Evolutionary conservation across 257 asterid genomes (phyloP).

Genomic region (Sherardia arvensis): DNA sequence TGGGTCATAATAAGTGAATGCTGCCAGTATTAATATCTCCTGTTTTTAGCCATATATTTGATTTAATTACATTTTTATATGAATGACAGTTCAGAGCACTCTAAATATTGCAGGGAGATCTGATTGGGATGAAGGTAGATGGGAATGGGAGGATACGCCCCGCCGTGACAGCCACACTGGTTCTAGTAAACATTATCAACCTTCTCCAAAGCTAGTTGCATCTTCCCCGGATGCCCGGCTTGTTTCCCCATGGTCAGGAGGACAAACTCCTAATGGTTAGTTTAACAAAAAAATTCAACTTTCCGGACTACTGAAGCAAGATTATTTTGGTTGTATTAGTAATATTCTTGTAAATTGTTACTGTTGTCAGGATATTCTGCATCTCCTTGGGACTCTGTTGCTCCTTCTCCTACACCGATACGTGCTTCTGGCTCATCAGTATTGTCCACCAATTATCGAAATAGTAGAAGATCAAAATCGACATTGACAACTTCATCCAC

Average conservation of each 20-base stretch:
- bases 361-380: slow-evolving; percentile 17
- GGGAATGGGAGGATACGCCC: slow-evolving; percentile 97
- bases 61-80: not conserved
- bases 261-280: slow-evolving; percentile 63
- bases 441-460: slow-evolving; percentile 62
- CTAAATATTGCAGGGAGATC: slow-evolving; percentile 50
- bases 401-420: slow-evolving; percentile 89
- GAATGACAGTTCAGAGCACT: not conserved
- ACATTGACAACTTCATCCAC: slow-evolving; percentile 22
- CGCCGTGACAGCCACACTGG: slow-evolving; percentile 46
- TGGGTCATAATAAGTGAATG: not conserved
- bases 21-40: not conserved
- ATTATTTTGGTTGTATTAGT: slow-evolving; percentile 7
- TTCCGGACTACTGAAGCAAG: not conserved
- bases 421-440: slow-evolving; percentile 83
- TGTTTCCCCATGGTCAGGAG: slow-evolving; percentile 93
- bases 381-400: slow-evolving; percentile 90
- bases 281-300: not conserved
- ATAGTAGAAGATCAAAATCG: slow-evolving; percentile 43
- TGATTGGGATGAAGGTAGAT: slow-evolving; percentile 95
- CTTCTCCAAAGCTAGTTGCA: slow-evolving; percentile 71
- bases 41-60: not conserved
- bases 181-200: slow-evolving; percentile 47
- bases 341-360: not conserved
- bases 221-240: slow-evolving; percentile 96